These are phyloP conservation scores for Microthyrium microscopicum DNA, from an alignment of 2,329 filamentous ascomycete species.

Conservation along the genomic window DNA sequence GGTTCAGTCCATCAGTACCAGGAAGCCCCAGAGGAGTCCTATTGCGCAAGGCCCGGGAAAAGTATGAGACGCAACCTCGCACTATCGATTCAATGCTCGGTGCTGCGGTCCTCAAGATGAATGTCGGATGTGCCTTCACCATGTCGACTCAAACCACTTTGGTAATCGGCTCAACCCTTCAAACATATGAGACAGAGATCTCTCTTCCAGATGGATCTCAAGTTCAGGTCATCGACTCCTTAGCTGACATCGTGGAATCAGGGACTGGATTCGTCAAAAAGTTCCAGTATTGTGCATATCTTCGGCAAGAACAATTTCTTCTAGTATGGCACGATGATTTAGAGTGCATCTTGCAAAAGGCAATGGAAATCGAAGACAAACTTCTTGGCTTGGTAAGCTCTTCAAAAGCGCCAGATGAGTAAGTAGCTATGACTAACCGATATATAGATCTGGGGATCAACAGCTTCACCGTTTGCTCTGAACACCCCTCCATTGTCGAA, in stretches of 20 bases:
- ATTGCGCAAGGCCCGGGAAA: conserved; percentile 12
- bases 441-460: conserved; percentile 6
- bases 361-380: conserved; percentile 13
- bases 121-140: conserved; percentile 31
- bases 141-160: conserved; percentile 32
- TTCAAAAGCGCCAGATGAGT: not conserved
- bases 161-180: conserved; percentile 26
- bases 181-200: conserved; percentile 26
- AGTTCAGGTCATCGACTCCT: conserved; percentile 29
- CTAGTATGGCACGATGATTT: conserved; percentile 28
- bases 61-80: conserved; percentile 26
- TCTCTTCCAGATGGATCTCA: conserved; percentile 23
- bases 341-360: conserved; percentile 24
- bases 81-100: conserved; percentile 22
- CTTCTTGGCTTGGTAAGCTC: conserved; percentile 6
- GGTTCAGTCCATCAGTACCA: conserved; percentile 6
- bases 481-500: not conserved
- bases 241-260: conserved; percentile 24
- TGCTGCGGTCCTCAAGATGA: conserved; percentile 27
- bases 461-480: conserved; percentile 4
- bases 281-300: conserved; percentile 22
- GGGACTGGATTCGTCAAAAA: conserved; percentile 25
- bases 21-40: conserved; percentile 7
- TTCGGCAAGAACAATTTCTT: conserved; percentile 24
- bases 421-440: not conserved